Evolutionary conservation across 805 yeast species (phyloP).

Genomic region (Yamadazyma endophytica): DNA sequence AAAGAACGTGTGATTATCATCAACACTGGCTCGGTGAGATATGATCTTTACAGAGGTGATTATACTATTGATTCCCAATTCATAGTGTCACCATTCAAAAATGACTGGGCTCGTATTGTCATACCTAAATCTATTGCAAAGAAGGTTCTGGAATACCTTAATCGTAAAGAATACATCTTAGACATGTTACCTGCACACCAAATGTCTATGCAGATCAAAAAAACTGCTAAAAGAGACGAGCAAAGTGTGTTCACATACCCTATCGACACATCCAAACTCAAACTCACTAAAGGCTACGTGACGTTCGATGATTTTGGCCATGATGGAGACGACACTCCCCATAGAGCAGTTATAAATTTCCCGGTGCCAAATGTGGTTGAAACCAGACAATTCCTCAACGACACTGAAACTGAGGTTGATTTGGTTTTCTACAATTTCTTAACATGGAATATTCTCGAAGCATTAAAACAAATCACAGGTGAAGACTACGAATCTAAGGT

Average conservation of each 20-base stretch:
- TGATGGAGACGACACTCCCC: constrained; percentile 80
- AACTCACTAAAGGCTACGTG: constrained; percentile 62
- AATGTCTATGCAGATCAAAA: constrained; percentile 2
- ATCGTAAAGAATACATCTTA: constrained; percentile 47
- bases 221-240: not conserved
- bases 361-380: constrained; percentile 79
- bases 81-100: constrained; percentile 81
- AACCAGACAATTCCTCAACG: constrained; percentile 32
- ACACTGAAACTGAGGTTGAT: constrained; percentile 42
- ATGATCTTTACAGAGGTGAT: constrained; percentile 80
- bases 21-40: constrained; percentile 86
- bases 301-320: constrained; percentile 82
- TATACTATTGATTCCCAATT: constrained; percentile 77
- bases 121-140: constrained; percentile 58
- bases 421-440: constrained; percentile 80
- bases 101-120: constrained; percentile 67
- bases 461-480: constrained; percentile 25
- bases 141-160: constrained; percentile 51
- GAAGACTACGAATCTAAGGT: constrained; percentile 11
- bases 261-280: constrained; percentile 3
- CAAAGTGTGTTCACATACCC: too few relatives aligned
- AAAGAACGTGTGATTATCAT: constrained; percentile 50
- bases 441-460: constrained; percentile 28
- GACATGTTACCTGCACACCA: constrained; percentile 22
- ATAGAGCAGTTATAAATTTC: constrained; percentile 56